These are phyloP conservation scores for Phialemoniopsis sp. DNA, from an alignment of 2,329 filamentous ascomycete species.

Conservation along the genomic window DNA sequence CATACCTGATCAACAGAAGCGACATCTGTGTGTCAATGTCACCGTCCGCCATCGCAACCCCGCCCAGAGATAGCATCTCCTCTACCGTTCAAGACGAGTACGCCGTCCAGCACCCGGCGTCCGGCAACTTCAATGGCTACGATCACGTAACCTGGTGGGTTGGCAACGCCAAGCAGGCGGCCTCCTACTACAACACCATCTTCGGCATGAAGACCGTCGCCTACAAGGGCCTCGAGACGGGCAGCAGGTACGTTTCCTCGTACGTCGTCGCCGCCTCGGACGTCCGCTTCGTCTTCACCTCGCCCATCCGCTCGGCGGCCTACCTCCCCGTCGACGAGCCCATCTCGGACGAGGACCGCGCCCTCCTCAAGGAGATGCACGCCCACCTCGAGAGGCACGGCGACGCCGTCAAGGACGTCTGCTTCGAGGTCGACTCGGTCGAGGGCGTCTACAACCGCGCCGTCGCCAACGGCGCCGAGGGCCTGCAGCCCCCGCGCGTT, in stretches of 20 bases:
- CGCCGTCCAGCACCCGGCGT: conserved; percentile 40
- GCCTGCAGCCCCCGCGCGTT: conserved; percentile 57
- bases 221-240: conserved; percentile 85
- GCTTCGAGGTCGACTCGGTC: conserved; percentile 90
- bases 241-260: conserved; percentile 73
- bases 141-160: conserved; percentile 96
- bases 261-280: conserved; percentile 71
- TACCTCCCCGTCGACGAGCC: conserved; percentile 54
- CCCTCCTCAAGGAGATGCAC: conserved; percentile 70
- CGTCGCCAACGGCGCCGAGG: conserved; percentile 56
- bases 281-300: conserved; percentile 80
- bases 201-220: conserved; percentile 83
- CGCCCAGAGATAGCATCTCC: conserved; percentile 38
- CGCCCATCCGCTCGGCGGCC: conserved; percentile 63
- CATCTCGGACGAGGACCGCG: conserved; percentile 59
- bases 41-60: conserved; percentile 52
- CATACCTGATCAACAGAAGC: too few relatives aligned
- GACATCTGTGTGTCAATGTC: conserved; percentile 41
- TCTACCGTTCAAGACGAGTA: conserved; percentile 43
- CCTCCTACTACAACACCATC: conserved; percentile 79
- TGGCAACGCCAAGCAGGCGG: conserved; percentile 93
- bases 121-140: conserved; percentile 70
- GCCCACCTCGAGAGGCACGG: conserved; percentile 82
- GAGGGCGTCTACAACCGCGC: conserved; percentile 74
- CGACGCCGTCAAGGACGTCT: conserved; percentile 91